Evolutionary conservation across 148 eudicot genomes (phyloP), one percentile per base, ranked within the genome.

Genomic region (Silene uniflora): DNA sequence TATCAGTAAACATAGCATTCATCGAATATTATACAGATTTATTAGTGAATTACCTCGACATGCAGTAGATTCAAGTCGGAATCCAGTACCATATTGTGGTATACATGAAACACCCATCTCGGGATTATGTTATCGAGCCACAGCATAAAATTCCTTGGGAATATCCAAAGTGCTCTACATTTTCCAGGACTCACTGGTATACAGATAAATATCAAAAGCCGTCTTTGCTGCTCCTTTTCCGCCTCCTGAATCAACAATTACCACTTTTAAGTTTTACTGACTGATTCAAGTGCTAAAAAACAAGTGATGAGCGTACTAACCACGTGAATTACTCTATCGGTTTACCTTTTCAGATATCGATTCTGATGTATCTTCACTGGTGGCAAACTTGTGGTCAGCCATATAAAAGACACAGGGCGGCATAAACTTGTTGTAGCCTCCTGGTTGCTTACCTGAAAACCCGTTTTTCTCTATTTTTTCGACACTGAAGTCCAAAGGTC

Each of bases 161-260:
- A 85, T 11, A 81, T 24, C 87, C 87, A 89, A 81, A 93, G 89
- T 78, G 91, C 62, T 77, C 98, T 80, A 81, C 96, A 91, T 59
- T 85, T 84, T 44, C 98, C 96, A 14, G 98, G 98, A 80, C 96
- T 89, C 60, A 93, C 96, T 39, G 98, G 98, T 75, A 93, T 75
- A 71, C 96, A 93, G 72, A 89, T 75, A 67, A 93, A 93, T 58
- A 88, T 79, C 67, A 89, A 80, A 32, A 86, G 79, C 39, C 81
- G 69, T 74, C 58, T 82, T 77, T 73, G 79, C 62, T 79, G 81
- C 69, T 61, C 77, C 44, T 56, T 59, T 73, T 83, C 4, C 35
- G 32, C 73, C 10, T 81, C 85, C 91, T 68, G 44, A 18, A 46
- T 58, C 55, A 49, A 12, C 16, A 49, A 14, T 49, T 49, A 14